phyloP scores from a whole-genome alignment of 345 rosid genomes.

The Hibiscus syriacus region DNA sequence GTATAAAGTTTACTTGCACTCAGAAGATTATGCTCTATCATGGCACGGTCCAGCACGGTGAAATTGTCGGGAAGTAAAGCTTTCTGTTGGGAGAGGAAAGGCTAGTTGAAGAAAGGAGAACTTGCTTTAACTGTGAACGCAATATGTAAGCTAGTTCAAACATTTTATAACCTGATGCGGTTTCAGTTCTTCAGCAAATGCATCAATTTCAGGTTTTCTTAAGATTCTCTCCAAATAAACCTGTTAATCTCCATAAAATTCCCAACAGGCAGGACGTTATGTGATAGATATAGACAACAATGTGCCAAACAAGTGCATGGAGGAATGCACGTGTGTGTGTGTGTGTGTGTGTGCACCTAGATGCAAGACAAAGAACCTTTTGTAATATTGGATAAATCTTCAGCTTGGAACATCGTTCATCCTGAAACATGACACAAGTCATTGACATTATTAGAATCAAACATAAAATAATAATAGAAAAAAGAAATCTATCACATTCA shows the following conservation, averaged over 20 bases:
- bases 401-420: constrained; percentile 91
- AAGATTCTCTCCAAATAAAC: constrained; percentile 94
- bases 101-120: not conserved
- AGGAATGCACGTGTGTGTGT: not conserved
- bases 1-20: constrained; percentile 98
- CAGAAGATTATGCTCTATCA: constrained; percentile 96
- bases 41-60: constrained; percentile 92
- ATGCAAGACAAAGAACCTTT: constrained; percentile 40
- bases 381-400: constrained; percentile 94
- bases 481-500: not conserved
- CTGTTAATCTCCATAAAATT: constrained; percentile 31
- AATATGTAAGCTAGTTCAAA: not conserved
- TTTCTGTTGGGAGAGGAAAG: constrained; percentile 50
- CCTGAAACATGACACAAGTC: constrained; percentile 43
- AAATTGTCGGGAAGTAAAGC: constrained; percentile 88
- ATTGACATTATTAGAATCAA: constrained; percentile 7
- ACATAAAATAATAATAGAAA: not conserved
- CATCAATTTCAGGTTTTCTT: constrained; percentile 91
- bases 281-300: not conserved
- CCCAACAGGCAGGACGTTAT: not conserved
- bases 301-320: not conserved
- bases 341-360: not conserved
- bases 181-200: constrained; percentile 85
- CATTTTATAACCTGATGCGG: constrained; percentile 76
- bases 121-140: not conserved